These are phyloP conservation scores for Starmerella vaccinii DNA, from an alignment of 805 yeast genomes.

Conservation along the genomic window DNA sequence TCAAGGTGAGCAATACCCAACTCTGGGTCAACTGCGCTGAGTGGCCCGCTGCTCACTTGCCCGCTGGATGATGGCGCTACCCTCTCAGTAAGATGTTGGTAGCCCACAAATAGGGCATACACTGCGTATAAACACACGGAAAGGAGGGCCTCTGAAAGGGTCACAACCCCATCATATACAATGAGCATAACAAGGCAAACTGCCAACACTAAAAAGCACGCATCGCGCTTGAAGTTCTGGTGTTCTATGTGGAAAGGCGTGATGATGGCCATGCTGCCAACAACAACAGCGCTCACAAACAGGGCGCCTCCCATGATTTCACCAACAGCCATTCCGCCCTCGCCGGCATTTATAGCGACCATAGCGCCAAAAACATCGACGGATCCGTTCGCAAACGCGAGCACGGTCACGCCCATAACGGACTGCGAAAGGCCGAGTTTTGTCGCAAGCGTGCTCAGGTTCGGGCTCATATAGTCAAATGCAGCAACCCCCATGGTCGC, in stretches of 20 bases:
- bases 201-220: slow-evolving; percentile 44
- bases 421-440: slow-evolving; percentile 58
- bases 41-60: neutral
- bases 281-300: slow-evolving; percentile 66
- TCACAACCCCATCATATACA: slow-evolving; percentile 46
- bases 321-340: slow-evolving; percentile 72
- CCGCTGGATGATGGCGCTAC: neutral
- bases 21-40: neutral
- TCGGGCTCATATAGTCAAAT: slow-evolving; percentile 73
- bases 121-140: slow-evolving; percentile 47
- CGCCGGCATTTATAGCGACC: slow-evolving; percentile 64
- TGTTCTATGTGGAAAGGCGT: slow-evolving; percentile 50
- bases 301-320: slow-evolving; percentile 87
- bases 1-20: neutral
- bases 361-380: slow-evolving; percentile 83
- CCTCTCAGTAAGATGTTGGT: slow-evolving; percentile 31
- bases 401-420: slow-evolving; percentile 71
- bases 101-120: slow-evolving; percentile 46
- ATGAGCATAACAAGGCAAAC: slow-evolving; percentile 43
- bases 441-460: slow-evolving; percentile 54
- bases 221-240: slow-evolving; percentile 47
- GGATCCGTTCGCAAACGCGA: slow-evolving; percentile 87
- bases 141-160: slow-evolving; percentile 44
- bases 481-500: slow-evolving; percentile 66
- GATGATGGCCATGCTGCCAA: slow-evolving; percentile 65